Evolutionary conservation across 2,329 filamentous ascomycete species (phyloP), one percentile per base, ranked within the genome.

Genomic region (Cytospora mali): DNA sequence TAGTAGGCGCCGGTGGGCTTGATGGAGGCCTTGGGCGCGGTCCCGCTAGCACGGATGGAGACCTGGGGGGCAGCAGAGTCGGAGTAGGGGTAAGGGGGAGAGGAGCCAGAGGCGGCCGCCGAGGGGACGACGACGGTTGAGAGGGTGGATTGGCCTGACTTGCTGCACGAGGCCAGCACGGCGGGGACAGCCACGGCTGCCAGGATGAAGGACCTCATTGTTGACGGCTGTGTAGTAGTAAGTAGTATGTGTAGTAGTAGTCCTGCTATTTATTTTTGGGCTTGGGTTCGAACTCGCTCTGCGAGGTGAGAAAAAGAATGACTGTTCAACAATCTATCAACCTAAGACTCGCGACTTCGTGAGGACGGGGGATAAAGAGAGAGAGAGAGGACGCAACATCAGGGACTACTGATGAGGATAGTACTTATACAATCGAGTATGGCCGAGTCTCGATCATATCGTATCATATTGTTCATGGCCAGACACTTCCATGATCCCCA

Each of bases 171-270:
- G 25, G 59, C 55, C 39, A 62, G 42, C 16, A 55, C 55, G 6
- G 51, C 55, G 13, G 61, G 55, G 23, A 55, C 18, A 6, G 55
- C 62, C n/a, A 33, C 62, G 33, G 51, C 59, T 18, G 35, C 51
- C 28, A 60, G 18, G 25, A 60, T 27, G 39, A 54, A 33, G 21
- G 50, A 48, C 58, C 21, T 60, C 58, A 60, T 59, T 28, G 6
- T 35, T 27, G 28, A 39, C n/a, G 50, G n/a, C 9, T 3, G 25
- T 42, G 58, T 14, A 13, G 48, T n/a, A 21, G 13, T 35, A 14
- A 35, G n/a, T 23, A 14, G 23, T 31, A 29, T n/a, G n/a, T 18
- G 27, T 46, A 35, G 13, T 35, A 35, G 33, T 35, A 14, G n/a
- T 35, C 7, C 33, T 35, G 1, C 2, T 42, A 9, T 21, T n/a